Percentiles rank a stretch among this genome's conserved stretches.
Evolutionary conservation across 1,284 basidiomycete species (phyloP).

Genomic region (Rhodotorula sp.): DNA sequence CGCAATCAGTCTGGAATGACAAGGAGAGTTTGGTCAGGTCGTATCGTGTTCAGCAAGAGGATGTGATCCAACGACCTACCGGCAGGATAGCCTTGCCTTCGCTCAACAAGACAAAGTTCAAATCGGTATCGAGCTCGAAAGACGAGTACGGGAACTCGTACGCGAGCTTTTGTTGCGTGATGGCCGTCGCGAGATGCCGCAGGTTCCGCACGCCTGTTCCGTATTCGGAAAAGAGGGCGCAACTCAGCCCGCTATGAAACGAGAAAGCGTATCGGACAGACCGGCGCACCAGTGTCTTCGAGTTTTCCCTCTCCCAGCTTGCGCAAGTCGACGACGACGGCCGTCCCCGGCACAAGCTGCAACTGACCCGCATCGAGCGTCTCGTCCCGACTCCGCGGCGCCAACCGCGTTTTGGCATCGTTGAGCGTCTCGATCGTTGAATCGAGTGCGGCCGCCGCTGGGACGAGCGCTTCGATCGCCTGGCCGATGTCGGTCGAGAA

Average conservation of each 20-base stretch:
- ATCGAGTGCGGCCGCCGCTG: slow-evolving; percentile 57
- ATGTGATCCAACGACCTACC: slow-evolving; percentile 40
- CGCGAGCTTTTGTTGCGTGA: slow-evolving; percentile 66
- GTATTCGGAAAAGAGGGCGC: too few species aligned
- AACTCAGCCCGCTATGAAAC: too few species aligned
- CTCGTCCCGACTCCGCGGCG: slow-evolving; percentile 65
- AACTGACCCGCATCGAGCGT: slow-evolving; percentile 71
- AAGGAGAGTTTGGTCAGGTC: slow-evolving; percentile 4
- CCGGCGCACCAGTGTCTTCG: slow-evolving; percentile 39
- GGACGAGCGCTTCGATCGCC: slow-evolving; percentile 55
- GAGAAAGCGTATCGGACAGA: too few species aligned
- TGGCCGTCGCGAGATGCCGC: slow-evolving; percentile 64
- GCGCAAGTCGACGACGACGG: slow-evolving; percentile 59
- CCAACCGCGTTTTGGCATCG: slow-evolving; percentile 47
- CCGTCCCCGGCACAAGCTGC: slow-evolving; percentile 66
- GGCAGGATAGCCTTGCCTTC: slow-evolving; percentile 58
- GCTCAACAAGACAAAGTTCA: slow-evolving; percentile 63
- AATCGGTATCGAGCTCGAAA: slow-evolving; percentile 72
- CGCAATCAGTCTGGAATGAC: slow-evolving; percentile 37
- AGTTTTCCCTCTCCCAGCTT: slow-evolving; percentile 41
- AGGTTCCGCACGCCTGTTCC: slow-evolving; percentile 72
- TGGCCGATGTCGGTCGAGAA: slow-evolving; percentile 55
- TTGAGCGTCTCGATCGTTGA: slow-evolving; percentile 57
- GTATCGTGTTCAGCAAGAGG: neutral
- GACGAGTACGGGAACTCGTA: slow-evolving; percentile 76